Conservation (phyloP, 345 rosid genomes). For the Lepidium africanum region DNA sequence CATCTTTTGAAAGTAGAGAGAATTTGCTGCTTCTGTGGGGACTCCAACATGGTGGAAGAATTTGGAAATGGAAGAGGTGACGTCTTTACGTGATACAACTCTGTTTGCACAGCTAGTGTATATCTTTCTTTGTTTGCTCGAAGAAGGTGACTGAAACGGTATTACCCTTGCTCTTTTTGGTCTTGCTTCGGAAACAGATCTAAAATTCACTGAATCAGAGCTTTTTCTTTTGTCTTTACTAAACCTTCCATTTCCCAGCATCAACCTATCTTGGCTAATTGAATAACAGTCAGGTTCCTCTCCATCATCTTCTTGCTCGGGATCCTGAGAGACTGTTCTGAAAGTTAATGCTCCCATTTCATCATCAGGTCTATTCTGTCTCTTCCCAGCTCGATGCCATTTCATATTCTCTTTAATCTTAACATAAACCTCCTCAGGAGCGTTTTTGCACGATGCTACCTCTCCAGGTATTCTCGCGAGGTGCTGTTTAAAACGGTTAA, state of each 20-base stretch:
- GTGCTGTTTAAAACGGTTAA: constrained; percentile 75
- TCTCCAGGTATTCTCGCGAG: constrained; percentile 83
- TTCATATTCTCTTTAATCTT: constrained; percentile 76
- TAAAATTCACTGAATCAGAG: constrained; percentile 33
- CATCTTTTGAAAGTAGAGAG: constrained; percentile 55
- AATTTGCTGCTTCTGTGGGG: constrained; percentile 45
- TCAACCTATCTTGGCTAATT: constrained; percentile 34
- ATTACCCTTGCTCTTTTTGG: constrained; percentile 43
- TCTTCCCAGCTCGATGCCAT: constrained; percentile 71
- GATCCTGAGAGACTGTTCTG: constrained; percentile 43
- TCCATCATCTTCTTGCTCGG: constrained; percentile 41
- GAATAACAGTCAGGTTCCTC: constrained; percentile 38
- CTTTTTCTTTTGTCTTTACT: constrained; percentile 39
- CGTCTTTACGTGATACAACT: constrained; percentile 40
- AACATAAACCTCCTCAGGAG: constrained; percentile 64
- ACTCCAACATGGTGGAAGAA: constrained; percentile 54
- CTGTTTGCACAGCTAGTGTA: constrained; percentile 27
- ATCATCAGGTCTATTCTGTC: constrained; percentile 48
- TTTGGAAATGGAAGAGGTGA: constrained; percentile 47
- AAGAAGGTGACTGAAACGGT: constrained; percentile 29
- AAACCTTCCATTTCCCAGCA: constrained; percentile 42
- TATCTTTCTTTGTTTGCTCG: constrained; percentile 32
- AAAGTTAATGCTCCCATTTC: constrained; percentile 35
- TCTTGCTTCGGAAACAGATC: constrained; percentile 39
- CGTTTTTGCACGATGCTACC: constrained; percentile 59